These are phyloP conservation scores for Pezicula carpinea DNA, from an alignment of 2,329 filamentous ascomycete species.

Conservation along the genomic window DNA sequence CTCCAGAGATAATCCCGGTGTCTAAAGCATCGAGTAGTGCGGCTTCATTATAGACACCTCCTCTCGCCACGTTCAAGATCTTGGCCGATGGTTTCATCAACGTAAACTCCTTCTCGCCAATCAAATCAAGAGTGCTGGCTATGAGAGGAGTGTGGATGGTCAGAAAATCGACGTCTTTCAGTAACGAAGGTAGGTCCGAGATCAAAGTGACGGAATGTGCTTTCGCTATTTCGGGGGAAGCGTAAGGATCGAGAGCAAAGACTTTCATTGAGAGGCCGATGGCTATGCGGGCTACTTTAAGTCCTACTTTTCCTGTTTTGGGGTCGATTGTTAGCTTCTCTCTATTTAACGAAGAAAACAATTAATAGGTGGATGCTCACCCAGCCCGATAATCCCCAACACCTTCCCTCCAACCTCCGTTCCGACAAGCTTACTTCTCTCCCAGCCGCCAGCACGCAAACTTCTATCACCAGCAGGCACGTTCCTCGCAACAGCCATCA, in stretches of 20 bases:
- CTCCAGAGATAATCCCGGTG: conserved; percentile 66
- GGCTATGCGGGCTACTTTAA: conserved; percentile 76
- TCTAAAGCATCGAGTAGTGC: conserved; percentile 68
- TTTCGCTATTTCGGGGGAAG: conserved; percentile 65
- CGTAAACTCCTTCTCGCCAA: conserved; percentile 60
- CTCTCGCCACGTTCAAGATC: conserved; percentile 74
- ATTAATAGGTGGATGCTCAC: neutral
- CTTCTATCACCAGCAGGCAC: conserved; percentile 65
- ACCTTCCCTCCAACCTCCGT: conserved; percentile 76
- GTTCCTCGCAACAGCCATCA: conserved; percentile 71
- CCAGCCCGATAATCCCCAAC: conserved; percentile 67
- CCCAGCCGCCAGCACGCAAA: conserved; percentile 70
- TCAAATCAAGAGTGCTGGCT: conserved; percentile 70
- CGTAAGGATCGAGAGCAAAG: conserved; percentile 72
- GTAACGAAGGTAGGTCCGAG: conserved; percentile 51
- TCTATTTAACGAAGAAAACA: neutral
- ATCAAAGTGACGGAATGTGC: conserved; percentile 62
- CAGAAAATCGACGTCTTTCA: conserved; percentile 68
- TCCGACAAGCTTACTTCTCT: conserved; percentile 68
- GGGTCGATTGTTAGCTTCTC: neutral
- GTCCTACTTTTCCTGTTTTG: conserved; percentile 65
- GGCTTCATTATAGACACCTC: conserved; percentile 74
- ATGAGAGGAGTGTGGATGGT: conserved; percentile 79
- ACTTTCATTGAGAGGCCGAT: conserved; percentile 74
- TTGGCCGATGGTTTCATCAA: conserved; percentile 70